Base-by-base conservation (phyloP, 1,284 basidiomycete species). In the Amylostereum chailletii region DNA sequence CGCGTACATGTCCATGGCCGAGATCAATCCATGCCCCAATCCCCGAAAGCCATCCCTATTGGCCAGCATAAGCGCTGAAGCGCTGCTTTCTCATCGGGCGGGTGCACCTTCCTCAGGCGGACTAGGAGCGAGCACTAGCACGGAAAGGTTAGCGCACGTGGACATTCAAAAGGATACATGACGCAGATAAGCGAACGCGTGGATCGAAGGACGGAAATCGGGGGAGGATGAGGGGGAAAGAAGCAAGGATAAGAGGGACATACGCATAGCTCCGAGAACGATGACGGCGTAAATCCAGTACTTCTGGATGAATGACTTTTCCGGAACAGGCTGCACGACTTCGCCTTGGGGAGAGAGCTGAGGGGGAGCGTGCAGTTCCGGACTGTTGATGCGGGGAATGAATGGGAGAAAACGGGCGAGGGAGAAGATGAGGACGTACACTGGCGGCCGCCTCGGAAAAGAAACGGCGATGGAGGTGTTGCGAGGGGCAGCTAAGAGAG, bases 251-350 rank as follows among this genome's bases (percentile, higher is more conserved):
- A 34, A 42, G 33, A n/a, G 31, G 32, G 40, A 75, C 82, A 63
- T 57, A 86, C 86, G 52, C 34, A 85, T 60, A 32, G 76, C 73
- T 34, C 84, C 66, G 11, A 91, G 65, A 32, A 76, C 65, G 2
- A 79, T 73, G 33, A 75, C 69, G 45, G 90, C 78, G 58, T 91
- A 90, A 65, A 93, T 69, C 89, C 91, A 93, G 66, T 94, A 93
- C 65, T 93, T 94, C 61, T 90, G 85, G 36, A 93, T 53, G 65
- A 93, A 90, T 6, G 78, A 70, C 67, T 92, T 87, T 62, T 90
- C 89, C 1, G 76, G 75, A 29, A 70, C 65, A 0, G 83, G 78
- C 48, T 72, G 65, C 30, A 83, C 71, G 26, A 79, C 76, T 58
- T 81, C 72, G 48, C 90, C 89, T 62, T 79, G 74, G 33, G 74